Conservation (phyloP, 139 green algal genomes). For the Chlorella vulgaris region DNA sequence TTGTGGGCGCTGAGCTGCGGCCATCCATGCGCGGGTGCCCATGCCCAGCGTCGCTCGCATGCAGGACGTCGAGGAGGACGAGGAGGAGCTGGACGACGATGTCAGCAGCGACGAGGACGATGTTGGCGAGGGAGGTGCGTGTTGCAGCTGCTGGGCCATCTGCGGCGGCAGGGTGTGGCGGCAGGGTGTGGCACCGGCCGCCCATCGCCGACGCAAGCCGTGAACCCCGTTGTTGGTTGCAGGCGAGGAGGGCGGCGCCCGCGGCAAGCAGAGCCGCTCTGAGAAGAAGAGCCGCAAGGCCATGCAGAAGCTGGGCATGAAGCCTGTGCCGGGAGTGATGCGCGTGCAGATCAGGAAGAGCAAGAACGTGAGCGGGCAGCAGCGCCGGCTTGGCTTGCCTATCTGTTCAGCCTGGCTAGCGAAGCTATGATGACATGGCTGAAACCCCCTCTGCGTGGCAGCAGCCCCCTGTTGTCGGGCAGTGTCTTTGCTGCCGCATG, state of each 20-base stretch:
- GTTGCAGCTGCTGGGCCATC: not conserved
- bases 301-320: constrained; percentile 99
- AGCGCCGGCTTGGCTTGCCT: no score
- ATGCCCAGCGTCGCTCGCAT: not conserved
- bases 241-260: constrained; percentile 54
- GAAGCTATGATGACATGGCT: no score
- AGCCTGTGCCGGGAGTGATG: constrained; percentile 89
- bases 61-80: constrained; percentile 22
- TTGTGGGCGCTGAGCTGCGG: not conserved
- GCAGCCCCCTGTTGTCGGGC: no score
- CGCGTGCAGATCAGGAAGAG: constrained; percentile 98
- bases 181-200: no score
- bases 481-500: no score
- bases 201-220: no score
- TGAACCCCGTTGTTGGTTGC: not conserved
- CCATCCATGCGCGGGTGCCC: no score
- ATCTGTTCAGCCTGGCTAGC: no score
- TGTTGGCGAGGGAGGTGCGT: constrained; percentile 23
- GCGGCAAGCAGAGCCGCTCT: constrained; percentile 91
- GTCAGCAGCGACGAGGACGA: constrained; percentile 23
- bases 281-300: constrained; percentile 99
- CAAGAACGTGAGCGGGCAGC: constrained; percentile 86
- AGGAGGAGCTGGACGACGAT: constrained; percentile 25
- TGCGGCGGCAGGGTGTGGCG: no score
- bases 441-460: no score